phyloP scores from a whole-genome alignment of 2,329 filamentous ascomycete species.

The Colletotrichum acutatum region DNA sequence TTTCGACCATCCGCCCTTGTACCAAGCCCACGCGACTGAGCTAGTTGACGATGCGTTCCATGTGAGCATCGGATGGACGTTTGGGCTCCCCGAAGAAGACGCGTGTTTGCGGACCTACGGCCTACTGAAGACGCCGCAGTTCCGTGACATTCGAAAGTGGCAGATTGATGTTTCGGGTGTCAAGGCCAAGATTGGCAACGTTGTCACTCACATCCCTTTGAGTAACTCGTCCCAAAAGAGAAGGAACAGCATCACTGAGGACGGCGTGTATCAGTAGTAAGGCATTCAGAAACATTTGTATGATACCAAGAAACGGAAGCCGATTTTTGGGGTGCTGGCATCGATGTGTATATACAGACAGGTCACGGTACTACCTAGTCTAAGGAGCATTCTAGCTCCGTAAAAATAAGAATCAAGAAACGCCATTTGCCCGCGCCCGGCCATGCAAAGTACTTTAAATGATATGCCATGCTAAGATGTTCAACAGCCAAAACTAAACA shows the following conservation, averaged over 20 bases:
- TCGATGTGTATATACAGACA: conserved; percentile 18
- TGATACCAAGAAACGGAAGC: neutral
- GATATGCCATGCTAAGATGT: conserved; percentile 3
- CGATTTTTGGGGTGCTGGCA: neutral
- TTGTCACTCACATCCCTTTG: conserved; percentile 64
- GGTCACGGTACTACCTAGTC: neutral
- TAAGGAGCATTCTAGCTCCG: neutral
- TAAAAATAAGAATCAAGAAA: neutral
- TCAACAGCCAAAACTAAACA: neutral
- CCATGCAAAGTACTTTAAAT: conserved; percentile 22
- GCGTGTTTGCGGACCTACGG: conserved; percentile 49
- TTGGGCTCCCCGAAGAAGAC: conserved; percentile 62
- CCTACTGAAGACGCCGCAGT: conserved; percentile 40
- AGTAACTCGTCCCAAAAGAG: conserved; percentile 14
- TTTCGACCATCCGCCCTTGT: conserved; percentile 78
- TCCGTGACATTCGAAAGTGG: conserved; percentile 51
- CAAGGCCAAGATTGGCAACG: conserved; percentile 82
- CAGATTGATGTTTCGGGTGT: conserved; percentile 67
- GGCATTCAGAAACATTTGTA: neutral
- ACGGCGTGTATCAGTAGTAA: conserved; percentile 5
- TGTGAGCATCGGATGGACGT: conserved; percentile 88
- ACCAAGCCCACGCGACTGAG: conserved; percentile 52
- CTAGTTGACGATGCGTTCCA: conserved; percentile 73
- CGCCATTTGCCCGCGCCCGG: conserved; percentile 8
- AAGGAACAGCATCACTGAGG: neutral